phyloP scores from a whole-genome alignment of 2,329 filamentous ascomycete genomes.

The Tympanopsis confertula region DNA sequence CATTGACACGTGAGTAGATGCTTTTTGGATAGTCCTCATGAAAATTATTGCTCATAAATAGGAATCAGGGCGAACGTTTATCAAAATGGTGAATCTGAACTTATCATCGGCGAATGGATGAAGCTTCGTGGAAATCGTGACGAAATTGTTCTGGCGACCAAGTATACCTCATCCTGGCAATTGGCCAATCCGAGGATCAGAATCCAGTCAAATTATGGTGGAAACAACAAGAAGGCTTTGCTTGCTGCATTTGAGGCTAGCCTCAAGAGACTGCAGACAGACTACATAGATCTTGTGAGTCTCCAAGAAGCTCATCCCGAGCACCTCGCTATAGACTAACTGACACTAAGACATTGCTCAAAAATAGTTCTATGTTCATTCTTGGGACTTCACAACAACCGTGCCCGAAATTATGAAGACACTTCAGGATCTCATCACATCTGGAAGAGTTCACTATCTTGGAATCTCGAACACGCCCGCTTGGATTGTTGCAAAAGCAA shows the following conservation, averaged over 20 bases:
- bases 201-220: background rate
- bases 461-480: constrained; percentile 25
- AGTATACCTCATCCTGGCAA: background rate
- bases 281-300: background rate
- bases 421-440: constrained; percentile 22
- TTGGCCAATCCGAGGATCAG: background rate
- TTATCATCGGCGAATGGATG: background rate
- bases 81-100: background rate
- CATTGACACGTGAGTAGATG: constrained; percentile 22
- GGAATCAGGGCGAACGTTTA: too few species aligned
- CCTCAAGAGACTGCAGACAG: background rate
- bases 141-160: background rate
- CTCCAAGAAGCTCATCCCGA: too few species aligned
- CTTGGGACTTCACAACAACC: background rate
- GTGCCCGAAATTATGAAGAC: constrained; percentile 5
- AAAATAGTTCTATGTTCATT: background rate
- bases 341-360: too few species aligned
- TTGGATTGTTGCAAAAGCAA: constrained; percentile 24
- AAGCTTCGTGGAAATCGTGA: background rate
- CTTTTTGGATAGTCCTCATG: constrained; percentile 25
- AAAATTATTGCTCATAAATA: too few species aligned
- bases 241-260: background rate
- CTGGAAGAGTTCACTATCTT: constrained; percentile 26
- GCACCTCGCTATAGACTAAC: too few species aligned
- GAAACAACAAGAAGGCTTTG: background rate